Percentiles rank a stretch among this genome's conserved stretches.
phyloP scores from a whole-genome alignment of 352 stramenopile genomes.

The Blastocystis hominis region DNA sequence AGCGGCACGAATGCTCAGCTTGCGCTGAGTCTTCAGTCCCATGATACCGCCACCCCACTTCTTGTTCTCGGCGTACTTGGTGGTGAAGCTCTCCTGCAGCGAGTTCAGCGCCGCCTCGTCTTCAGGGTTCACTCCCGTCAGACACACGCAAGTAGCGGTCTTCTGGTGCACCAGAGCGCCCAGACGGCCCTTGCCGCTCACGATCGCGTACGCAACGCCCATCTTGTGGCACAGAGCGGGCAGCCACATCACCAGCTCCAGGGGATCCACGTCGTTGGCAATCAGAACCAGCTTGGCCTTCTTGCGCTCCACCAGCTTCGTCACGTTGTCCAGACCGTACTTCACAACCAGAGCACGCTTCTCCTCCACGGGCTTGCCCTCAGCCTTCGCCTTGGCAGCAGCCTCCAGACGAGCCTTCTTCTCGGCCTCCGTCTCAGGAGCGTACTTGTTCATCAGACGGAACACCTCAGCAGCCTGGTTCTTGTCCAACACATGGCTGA shows the following conservation, averaged over 20 bases:
- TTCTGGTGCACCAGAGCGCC: conserved; percentile 96
- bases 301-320: conserved; percentile 94
- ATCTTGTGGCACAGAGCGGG: conserved; percentile 81
- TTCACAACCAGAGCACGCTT: too few relatives aligned
- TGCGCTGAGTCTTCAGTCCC: conserved; percentile 98
- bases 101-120: conserved; percentile 90
- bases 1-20: conserved; percentile 93
- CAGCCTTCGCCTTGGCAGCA: too few relatives aligned
- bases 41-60: conserved; percentile 99
- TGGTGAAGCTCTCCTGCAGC: conserved; percentile 79
- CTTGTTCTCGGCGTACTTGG: conserved; percentile 94
- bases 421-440: conserved; percentile 92
- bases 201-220: conserved; percentile 95
- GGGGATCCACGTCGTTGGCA: conserved; percentile 93
- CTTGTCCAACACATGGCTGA: conserved; percentile 92
- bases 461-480: conserved; percentile 88
- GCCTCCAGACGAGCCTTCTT: too few relatives aligned
- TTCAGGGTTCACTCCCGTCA: conserved; percentile 93
- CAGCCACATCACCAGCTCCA: conserved; percentile 71
- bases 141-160: conserved; percentile 80
- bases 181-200: conserved; percentile 96
- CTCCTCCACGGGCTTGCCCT: too few relatives aligned
- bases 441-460: conserved; percentile 96
- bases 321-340: conserved; percentile 98
- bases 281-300: conserved; percentile 98